Conservation (phyloP, 2,329 filamentous ascomycete species). For the Xylariaceae sp. region DNA sequence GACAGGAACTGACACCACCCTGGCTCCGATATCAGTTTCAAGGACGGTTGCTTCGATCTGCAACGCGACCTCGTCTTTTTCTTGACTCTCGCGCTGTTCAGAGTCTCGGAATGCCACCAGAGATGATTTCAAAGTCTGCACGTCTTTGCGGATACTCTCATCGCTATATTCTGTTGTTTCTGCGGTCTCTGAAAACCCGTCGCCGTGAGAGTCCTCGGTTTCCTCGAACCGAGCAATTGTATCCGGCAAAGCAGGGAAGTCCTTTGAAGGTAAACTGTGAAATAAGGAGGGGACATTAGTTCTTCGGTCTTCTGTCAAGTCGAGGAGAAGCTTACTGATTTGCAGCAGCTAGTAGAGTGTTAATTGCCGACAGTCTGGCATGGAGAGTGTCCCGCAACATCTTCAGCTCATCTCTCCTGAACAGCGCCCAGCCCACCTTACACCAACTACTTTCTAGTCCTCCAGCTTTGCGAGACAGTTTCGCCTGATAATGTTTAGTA, state of each 20-base stretch:
- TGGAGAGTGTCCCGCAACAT: neutral
- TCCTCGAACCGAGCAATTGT: constrained; percentile 1
- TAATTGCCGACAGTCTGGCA: neutral
- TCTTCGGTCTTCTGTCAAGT: too few species aligned
- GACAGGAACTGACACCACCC: too few species aligned
- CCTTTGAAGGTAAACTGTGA: neutral
- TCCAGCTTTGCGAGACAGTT: neutral
- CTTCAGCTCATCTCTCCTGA: neutral
- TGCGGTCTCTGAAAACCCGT: neutral
- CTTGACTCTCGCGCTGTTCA: too few species aligned
- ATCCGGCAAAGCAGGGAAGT: neutral
- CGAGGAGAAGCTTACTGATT: neutral
- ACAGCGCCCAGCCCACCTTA: neutral
- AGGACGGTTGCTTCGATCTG: too few species aligned
- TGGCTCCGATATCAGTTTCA: too few species aligned
- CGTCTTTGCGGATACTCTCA: too few species aligned
- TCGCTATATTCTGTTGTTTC: neutral
- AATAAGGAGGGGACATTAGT: too few species aligned
- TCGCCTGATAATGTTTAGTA: neutral
- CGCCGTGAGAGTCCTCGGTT: neutral
- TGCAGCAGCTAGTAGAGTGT: neutral
- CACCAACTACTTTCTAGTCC: neutral
- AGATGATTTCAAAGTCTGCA: too few species aligned
- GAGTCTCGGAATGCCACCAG: too few species aligned
- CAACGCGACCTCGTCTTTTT: too few species aligned